Conservation (phyloP, 2,329 filamentous ascomycete species). For the Exophiala dermatitidis region DNA sequence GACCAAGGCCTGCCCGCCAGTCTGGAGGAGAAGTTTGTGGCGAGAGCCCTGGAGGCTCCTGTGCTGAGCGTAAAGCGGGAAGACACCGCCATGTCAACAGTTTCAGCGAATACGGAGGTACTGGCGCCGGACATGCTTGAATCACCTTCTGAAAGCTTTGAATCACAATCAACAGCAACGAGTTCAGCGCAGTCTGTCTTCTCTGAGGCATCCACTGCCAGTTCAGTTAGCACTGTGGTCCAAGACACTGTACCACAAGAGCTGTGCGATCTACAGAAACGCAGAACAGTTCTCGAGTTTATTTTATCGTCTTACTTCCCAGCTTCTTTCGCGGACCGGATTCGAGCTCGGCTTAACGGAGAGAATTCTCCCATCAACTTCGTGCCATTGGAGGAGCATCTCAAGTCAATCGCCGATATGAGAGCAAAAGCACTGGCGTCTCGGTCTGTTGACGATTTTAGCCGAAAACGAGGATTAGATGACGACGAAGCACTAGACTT, state of each 20-base stretch:
- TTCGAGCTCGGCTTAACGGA: conserved; percentile 29
- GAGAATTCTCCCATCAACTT: conserved; percentile 55
- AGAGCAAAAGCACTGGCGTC: conserved; percentile 64
- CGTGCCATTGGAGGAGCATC: conserved; percentile 60
- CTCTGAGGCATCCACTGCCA: conserved; percentile 35
- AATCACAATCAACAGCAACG: conserved; percentile 27
- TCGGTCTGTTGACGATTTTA: conserved; percentile 49
- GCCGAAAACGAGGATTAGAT: conserved; percentile 38
- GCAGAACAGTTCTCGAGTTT: conserved; percentile 45
- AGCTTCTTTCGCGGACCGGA: conserved; percentile 31
- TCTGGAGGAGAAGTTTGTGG: conserved; percentile 80
- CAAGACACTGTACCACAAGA: conserved; percentile 32
- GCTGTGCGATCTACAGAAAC: conserved; percentile 40
- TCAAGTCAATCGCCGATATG: conserved; percentile 58
- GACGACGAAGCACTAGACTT: conserved; percentile 39
- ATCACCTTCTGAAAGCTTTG: conserved; percentile 14
- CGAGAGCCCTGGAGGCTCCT: conserved; percentile 66
- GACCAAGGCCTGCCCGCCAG: conserved; percentile 61
- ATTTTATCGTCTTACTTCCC: conserved; percentile 46
- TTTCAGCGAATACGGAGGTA: conserved; percentile 26
- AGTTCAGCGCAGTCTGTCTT: conserved; percentile 32
- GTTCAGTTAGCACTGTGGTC: conserved; percentile 32
- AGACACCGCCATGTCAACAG: conserved; percentile 32
- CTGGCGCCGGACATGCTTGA: conserved; percentile 30
- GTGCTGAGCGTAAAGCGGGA: conserved; percentile 61